Evolutionary conservation across 2,329 filamentous ascomycete species (phyloP).

Genomic region (Cladophialophora psammophila): DNA sequence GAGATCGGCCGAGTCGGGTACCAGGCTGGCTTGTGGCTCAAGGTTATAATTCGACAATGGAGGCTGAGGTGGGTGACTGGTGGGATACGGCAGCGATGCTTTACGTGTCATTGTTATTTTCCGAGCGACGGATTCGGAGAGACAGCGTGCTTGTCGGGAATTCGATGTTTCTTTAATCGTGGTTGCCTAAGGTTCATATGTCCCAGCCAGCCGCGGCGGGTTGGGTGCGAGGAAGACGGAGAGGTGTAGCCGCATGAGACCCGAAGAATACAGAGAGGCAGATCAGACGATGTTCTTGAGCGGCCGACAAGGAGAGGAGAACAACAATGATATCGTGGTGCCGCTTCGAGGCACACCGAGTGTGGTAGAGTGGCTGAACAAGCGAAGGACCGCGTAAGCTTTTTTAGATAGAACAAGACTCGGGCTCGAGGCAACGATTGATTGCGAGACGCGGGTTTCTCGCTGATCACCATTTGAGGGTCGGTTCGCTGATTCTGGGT

Average conservation of each 20-base stretch:
- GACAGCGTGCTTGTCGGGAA: background rate
- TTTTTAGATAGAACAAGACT: background rate
- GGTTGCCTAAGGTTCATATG: conserved; percentile 29
- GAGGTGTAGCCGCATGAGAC: conserved; percentile 10
- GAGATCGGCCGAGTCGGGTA: conserved; percentile 35
- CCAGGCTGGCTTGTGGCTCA: conserved; percentile 18
- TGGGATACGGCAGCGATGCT: conserved; percentile 35
- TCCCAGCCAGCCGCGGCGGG: conserved; percentile 1
- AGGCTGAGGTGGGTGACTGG: conserved; percentile 31
- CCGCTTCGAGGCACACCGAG: background rate
- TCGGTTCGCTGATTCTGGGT: background rate
- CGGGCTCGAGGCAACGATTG: background rate
- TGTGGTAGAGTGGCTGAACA: conserved; percentile 2
- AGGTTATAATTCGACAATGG: conserved; percentile 18
- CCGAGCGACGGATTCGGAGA: background rate
- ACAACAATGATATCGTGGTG: conserved; percentile 4
- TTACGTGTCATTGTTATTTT: conserved; percentile 36
- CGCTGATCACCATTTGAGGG: conserved; percentile 4
- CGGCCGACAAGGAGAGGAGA: background rate
- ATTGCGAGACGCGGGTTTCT: background rate
- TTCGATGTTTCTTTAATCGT: background rate
- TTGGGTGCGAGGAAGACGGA: background rate
- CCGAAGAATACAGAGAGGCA: background rate
- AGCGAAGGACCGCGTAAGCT: conserved; percentile 21
- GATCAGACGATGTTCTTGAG: background rate